These are phyloP conservation scores for Trichoderma citrinoviride DNA, from an alignment of 2,329 filamentous ascomycete genomes.

Conservation along the genomic window DNA sequence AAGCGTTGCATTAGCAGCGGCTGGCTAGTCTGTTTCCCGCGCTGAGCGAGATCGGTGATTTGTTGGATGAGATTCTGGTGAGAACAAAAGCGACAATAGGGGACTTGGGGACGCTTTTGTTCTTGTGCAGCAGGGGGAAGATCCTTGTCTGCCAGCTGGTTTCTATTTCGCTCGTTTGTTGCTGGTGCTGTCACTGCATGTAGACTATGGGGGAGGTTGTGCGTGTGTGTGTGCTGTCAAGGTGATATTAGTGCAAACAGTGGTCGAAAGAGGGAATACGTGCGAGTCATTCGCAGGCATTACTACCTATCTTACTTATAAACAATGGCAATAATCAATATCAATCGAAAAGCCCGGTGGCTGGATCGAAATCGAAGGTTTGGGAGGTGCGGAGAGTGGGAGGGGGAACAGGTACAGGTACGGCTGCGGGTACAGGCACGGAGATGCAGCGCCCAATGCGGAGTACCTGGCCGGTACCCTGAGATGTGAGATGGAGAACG, in stretches of 20 bases:
- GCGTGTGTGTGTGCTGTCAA: too few relatives aligned
- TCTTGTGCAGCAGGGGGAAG: conserved; percentile 10
- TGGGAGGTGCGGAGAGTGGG: too few relatives aligned
- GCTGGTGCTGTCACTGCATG: not conserved
- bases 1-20: not conserved
- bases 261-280: too few relatives aligned
- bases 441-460: not conserved
- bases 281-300: too few relatives aligned
- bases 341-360: too few relatives aligned
- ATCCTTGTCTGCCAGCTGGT: conserved; percentile 3
- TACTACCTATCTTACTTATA: too few relatives aligned
- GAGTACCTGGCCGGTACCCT: not conserved
- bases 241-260: too few relatives aligned
- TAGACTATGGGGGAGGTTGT: too few relatives aligned
- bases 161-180: not conserved
- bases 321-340: too few relatives aligned
- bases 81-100: not conserved
- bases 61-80: not conserved
- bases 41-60: conserved; percentile 17
- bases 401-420: not conserved
- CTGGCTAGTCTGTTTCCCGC: conserved; percentile 4
- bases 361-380: too few relatives aligned
- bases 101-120: conserved; percentile 14
- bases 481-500: not conserved
- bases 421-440: not conserved